Evolutionary conservation across 2,329 filamentous ascomycete species (phyloP).

Genomic region (Phaeosphaeriaceae sp.): DNA sequence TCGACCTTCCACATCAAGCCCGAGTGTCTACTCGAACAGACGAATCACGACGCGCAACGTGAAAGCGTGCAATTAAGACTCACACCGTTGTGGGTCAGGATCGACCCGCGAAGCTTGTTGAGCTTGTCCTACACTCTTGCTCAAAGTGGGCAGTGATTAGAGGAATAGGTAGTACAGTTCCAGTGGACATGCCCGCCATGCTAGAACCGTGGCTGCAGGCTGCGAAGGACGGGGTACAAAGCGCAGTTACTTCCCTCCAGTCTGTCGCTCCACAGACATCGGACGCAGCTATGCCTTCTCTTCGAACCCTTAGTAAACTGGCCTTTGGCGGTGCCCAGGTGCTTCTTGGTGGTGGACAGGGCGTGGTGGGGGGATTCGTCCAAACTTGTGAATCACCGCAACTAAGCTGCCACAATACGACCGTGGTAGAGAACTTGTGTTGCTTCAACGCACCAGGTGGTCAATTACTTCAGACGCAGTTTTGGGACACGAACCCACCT

Average conservation of each 20-base stretch:
- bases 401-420: constrained; percentile 70
- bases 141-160: constrained; percentile 7
- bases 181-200: constrained; percentile 29
- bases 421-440: constrained; percentile 68
- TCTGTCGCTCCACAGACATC: constrained; percentile 17
- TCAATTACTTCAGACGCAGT: constrained; percentile 75
- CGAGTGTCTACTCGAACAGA: constrained; percentile 7
- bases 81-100: constrained; percentile 32
- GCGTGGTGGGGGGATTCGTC: constrained; percentile 33
- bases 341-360: constrained; percentile 35
- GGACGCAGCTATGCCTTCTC: constrained; percentile 41
- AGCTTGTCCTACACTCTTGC: constrained; percentile 16
- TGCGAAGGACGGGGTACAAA: constrained; percentile 34
- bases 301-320: constrained; percentile 46
- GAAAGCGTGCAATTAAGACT: constrained; percentile 26
- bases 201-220: constrained; percentile 27
- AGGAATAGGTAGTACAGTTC: constrained; percentile 2
- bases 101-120: constrained; percentile 40
- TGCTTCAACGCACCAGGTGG: constrained; percentile 78
- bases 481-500: constrained; percentile 73
- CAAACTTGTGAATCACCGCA: constrained; percentile 48
- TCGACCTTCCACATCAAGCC: constrained; percentile 29
- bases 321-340: constrained; percentile 44
- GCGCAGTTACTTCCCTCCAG: constrained; percentile 20
- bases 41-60: constrained; percentile 30